Evolutionary conservation across 78 protist genomes (phyloP).

Genomic region (Planoprotostelium fungivorum): DNA sequence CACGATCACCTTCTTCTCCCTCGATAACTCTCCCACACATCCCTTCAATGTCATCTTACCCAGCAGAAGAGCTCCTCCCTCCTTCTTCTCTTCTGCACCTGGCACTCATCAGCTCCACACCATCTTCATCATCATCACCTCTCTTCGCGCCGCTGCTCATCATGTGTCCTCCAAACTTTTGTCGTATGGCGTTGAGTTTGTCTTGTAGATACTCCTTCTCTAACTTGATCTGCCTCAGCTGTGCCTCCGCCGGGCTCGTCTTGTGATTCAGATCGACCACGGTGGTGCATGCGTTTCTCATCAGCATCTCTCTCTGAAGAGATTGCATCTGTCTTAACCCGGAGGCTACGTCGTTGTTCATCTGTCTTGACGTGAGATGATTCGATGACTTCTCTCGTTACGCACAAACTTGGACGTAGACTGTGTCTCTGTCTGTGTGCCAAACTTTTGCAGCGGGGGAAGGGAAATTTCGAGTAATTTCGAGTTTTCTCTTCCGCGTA

Average conservation of each 20-base stretch:
- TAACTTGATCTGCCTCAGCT: neutral
- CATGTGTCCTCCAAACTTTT: neutral
- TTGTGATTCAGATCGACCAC: neutral
- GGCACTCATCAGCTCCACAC: neutral
- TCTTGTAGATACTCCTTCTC: neutral
- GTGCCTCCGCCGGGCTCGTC: neutral
- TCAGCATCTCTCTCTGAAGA: neutral
- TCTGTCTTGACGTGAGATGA: neutral
- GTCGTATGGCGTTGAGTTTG: neutral
- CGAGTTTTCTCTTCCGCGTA: neutral
- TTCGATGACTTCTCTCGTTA: too few relatives aligned
- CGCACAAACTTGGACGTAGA: neutral
- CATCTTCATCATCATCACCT: neutral
- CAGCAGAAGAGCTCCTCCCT: too few relatives aligned
- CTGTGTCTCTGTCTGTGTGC: neutral
- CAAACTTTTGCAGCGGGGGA: neutral
- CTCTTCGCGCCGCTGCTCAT: neutral
- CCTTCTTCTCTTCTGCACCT: neutral
- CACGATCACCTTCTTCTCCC: neutral
- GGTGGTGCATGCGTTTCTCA: neutral
- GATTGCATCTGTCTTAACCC: neutral
- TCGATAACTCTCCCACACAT: neutral
- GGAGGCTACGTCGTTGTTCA: neutral
- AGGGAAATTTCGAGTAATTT: neutral
- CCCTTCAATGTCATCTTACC: too few relatives aligned